Base-by-base conservation (phyloP, 768 basidiomycete genomes). In the Lyophyllum shimeji region DNA sequence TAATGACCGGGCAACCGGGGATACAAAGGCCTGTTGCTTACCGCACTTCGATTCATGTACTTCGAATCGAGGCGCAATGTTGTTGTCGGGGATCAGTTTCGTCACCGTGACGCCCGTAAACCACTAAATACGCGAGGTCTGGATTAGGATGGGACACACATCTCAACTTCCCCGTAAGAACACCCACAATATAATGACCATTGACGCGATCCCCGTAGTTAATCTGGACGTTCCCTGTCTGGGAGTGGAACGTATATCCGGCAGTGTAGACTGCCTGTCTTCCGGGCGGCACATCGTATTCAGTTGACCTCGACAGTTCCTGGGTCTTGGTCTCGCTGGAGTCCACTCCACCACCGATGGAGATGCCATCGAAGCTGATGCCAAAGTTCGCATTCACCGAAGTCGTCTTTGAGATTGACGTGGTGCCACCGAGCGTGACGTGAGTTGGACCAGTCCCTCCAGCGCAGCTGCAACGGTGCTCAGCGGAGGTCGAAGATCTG, bases 311-410 rank as follows among this genome's bases (percentile, higher is more conserved):
- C 20, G 55, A n/a, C 23, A 21, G 43, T 15, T 52, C 48, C 0
- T 15, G 25, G n/a, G 21, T 40, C 18, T 56, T 46, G 1, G 55
- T 56, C 0, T 18, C 39, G 2, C 55, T 46, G 25, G 52, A 15
- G 13, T 55, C 56, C n/a, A 56, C 46, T 46, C 59, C 59, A 18
- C 59, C 59, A 9, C 55, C 59, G 37, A 60, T 47, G 4, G 52
- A 50, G 45, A 60, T 50, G 27, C 49, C 51, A 4, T 25, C 45
- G 27, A 60, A 56, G 39, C n/a, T 43, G 45, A 60, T 43, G 13
- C 59, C 59, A 6, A 60, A 13, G 21, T 37, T 53, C n/a, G 34
- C 27, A 25, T 60, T 48, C 15, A 53, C 52, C 5, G 51, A 39
- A n/a, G 55, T 56, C 7, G 52, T 42, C 17, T 46, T 49, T 43